A percentile compares a stretch with the other conserved stretches of the same genome.
Evolutionary conservation across 257 asterid species (phyloP).

Genomic region (Ocimum tenuiflorum): DNA sequence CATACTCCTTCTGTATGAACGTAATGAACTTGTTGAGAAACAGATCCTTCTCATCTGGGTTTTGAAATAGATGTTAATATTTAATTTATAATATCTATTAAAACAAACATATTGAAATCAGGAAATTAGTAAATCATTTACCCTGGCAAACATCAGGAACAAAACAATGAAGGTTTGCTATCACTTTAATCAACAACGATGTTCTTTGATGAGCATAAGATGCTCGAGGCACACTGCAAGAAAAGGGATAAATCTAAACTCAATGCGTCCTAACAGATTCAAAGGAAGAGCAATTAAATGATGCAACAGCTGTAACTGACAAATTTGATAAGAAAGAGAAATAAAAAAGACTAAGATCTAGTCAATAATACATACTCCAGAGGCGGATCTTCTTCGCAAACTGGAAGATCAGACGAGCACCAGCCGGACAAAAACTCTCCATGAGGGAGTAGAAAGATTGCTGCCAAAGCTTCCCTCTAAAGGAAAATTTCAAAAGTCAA

Average conservation of each 20-base stretch:
- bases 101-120: slow-evolving; percentile 1
- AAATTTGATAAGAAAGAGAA: slow-evolving; percentile 22
- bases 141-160: slow-evolving; percentile 93
- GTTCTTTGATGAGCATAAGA: slow-evolving; percentile 87
- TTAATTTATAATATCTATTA: slow-evolving; percentile 7
- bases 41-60: slow-evolving; percentile 88
- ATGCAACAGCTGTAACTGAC: slow-evolving; percentile 29
- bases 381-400: slow-evolving; percentile 69
- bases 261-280: slow-evolving; percentile 8
- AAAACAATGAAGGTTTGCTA: slow-evolving; percentile 95
- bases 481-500: slow-evolving; percentile 30
- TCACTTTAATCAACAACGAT: slow-evolving; percentile 81
- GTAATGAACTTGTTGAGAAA: slow-evolving; percentile 74
- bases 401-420: slow-evolving; percentile 88
- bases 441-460: slow-evolving; percentile 61
- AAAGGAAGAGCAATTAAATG: slow-evolving; percentile 23
- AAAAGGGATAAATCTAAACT: slow-evolving; percentile 24
- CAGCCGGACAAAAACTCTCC: slow-evolving; percentile 82
- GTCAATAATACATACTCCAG: slow-evolving; percentile 60
- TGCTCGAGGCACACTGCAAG: slow-evolving; percentile 53
- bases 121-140: slow-evolving; percentile 21
- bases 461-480: slow-evolving; percentile 82
- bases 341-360: slow-evolving; percentile 37
- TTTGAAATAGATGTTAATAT: slow-evolving; percentile 20
- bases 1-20: slow-evolving; percentile 53